Base-by-base conservation (phyloP, 129 eudicot genomes). In the Daucus carota region DNA sequence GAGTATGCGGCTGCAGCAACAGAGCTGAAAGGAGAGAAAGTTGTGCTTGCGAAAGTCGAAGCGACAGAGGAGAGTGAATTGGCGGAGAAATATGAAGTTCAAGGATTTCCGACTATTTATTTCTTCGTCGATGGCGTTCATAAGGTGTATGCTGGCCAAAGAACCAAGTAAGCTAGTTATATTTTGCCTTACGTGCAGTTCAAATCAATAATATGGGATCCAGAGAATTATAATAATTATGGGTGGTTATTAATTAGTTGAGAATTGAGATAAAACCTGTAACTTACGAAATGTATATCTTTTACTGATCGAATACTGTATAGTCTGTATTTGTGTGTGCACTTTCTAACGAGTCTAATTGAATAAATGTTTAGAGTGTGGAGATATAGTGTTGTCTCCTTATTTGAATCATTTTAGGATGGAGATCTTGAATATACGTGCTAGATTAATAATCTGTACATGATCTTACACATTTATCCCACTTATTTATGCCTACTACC, bases 1-100 rank as follows among this genome's bases (percentile, higher is more conserved):
- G 98, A 93, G 88, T 93, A 90, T 54, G 97, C 98, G 8, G 98
- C 96, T 13, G 98, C 98, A 6, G 98, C 98, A 0, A 90, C 96
- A 18, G 92, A 83, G 83, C 79, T 93, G 82, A 87, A 76, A 73
- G 88, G 66, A 14, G 89, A 82, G 46, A 36, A 60, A 71, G 94
- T 93, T 80, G 88, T 68, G 86, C 88, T 92, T 34, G 97, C 91
- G 14, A 92, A 92, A 82, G 97, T 92, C 11, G 97, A 92, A 73
- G 97, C 97, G 18, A 84, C 93, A 50, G 92, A 82, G 83, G 93
- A 88, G 86, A 90, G 79, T 69, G 96, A 88, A 57, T 83, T 92
- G 36, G 89, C 97, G 67, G 91, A 92, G 84, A 77, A 83, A 42
- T 92, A 87, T 43, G 89, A 83, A 22, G 96, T 92, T 26, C 93